Evolutionary conservation across 371 early-diverging fungal genomes (phyloP).

Genomic region (Capniomyces stellatus): DNA sequence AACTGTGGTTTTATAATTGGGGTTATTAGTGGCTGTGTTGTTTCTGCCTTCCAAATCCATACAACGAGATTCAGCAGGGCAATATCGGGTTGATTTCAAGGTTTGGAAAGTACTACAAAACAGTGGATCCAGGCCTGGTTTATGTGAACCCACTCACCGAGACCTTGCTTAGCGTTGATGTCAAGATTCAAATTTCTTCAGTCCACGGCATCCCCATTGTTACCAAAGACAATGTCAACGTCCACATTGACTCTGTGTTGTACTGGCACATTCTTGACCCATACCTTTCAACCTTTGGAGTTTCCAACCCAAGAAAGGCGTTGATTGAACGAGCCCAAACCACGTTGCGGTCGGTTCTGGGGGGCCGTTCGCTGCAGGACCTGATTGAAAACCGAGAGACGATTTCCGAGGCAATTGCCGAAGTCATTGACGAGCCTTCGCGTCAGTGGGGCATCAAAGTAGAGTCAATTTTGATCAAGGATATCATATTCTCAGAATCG

Average conservation of each 20-base stretch:
- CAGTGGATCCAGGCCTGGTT: slow-evolving; percentile 73
- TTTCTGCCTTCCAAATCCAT: slow-evolving; percentile 60
- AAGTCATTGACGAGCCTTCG: slow-evolving; percentile 57
- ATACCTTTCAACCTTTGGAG: slow-evolving; percentile 53
- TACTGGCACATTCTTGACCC: slow-evolving; percentile 76
- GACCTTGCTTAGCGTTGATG: slow-evolving; percentile 35
- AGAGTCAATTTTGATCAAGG: slow-evolving; percentile 73
- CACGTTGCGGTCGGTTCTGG: slow-evolving; percentile 47
- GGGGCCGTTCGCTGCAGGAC: slow-evolving; percentile 45
- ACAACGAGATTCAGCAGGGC: slow-evolving; percentile 38
- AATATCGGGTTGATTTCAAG: slow-evolving; percentile 51
- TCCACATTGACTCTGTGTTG: slow-evolving; percentile 65
- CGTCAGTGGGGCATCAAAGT: slow-evolving; percentile 56
- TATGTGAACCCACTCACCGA: slow-evolving; percentile 63
- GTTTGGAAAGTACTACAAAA: slow-evolving; percentile 71
- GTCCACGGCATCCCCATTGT: slow-evolving; percentile 65
- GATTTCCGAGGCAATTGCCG: slow-evolving; percentile 62
- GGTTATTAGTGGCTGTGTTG: too few relatives aligned
- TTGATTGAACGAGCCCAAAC: slow-evolving; percentile 62
- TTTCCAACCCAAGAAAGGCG: slow-evolving; percentile 50
- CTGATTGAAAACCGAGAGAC: slow-evolving; percentile 73
- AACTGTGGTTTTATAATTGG: too few relatives aligned
- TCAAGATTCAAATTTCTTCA: slow-evolving; percentile 54
- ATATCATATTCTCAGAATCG: slow-evolving; percentile 50
- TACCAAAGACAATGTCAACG: slow-evolving; percentile 73